phyloP scores from a whole-genome alignment of 2,329 filamentous ascomycete species.

The Cordyceps pruinosa region DNA sequence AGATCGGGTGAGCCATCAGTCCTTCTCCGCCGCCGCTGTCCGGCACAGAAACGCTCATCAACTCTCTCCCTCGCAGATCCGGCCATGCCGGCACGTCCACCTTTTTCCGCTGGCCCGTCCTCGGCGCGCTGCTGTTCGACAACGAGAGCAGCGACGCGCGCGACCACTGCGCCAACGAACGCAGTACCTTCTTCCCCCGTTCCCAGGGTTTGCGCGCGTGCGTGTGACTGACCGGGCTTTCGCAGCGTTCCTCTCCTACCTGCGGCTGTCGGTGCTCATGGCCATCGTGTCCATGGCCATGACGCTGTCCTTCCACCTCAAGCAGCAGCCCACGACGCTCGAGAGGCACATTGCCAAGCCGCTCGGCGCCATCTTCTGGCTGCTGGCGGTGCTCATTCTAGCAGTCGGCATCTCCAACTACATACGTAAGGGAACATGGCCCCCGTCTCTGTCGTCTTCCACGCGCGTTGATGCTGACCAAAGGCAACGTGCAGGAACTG shows the following conservation, averaged over 20 bases:
- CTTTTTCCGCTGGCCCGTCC: constrained; percentile 55
- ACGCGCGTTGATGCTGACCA: neutral
- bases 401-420: constrained; percentile 78
- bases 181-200: too few species aligned
- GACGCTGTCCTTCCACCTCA: constrained; percentile 87
- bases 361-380: constrained; percentile 83
- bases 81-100: constrained; percentile 27
- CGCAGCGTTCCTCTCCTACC: constrained; percentile 76
- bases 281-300: constrained; percentile 85
- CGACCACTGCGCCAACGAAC: constrained; percentile 73
- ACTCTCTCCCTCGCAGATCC: constrained; percentile 5
- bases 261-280: constrained; percentile 85
- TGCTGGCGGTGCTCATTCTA: constrained; percentile 70
- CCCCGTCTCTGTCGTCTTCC: neutral
- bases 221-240: neutral
- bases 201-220: too few species aligned
- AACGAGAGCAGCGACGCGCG: constrained; percentile 68
- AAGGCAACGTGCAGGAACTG: constrained; percentile 39
- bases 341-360: constrained; percentile 76
- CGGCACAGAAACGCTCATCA: too few species aligned
- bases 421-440: constrained; percentile 48
- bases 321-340: constrained; percentile 57
- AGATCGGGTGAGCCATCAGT: constrained; percentile 27
- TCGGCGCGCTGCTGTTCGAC: constrained; percentile 64
- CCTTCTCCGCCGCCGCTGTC: neutral